phyloP scores from a whole-genome alignment of 1,139 yeast genomes.

The Nakaseomyces sp. region DNA sequence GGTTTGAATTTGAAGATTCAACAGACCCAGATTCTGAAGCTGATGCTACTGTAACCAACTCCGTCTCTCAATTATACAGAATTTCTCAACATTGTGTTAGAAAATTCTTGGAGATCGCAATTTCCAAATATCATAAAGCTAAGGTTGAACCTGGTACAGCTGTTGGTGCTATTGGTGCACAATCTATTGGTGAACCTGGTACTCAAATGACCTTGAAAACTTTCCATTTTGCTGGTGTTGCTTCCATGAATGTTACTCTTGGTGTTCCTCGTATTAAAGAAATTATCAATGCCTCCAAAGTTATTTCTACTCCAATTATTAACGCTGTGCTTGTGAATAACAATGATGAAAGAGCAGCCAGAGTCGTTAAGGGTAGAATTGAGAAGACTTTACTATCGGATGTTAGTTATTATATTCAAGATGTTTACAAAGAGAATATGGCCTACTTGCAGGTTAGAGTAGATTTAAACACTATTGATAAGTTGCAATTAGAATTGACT shows the following conservation, averaged over 20 bases:
- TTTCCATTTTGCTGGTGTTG: conserved; percentile 99
- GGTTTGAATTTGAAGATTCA: conserved; percentile 33
- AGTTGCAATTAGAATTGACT: conserved; percentile 78
- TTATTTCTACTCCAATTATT: conserved; percentile 92
- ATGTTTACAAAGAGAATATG: conserved; percentile 75
- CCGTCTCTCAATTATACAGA: conserved; percentile 67
- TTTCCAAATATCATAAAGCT: conserved; percentile 77
- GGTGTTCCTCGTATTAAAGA: conserved; percentile 99
- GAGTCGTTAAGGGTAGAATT: conserved; percentile 95
- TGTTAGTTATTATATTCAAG: conserved; percentile 82
- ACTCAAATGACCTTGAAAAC: conserved; percentile 98
- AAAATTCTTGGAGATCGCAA: conserved; percentile 68
- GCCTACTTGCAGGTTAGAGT: conserved; percentile 76
- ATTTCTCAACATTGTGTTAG: conserved; percentile 53
- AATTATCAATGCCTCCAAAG: conserved; percentile 93
- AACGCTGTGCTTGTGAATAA: conserved; percentile 90
- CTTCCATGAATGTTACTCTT: conserved; percentile 95
- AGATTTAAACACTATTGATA: conserved; percentile 79
- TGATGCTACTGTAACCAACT: conserved; percentile 38
- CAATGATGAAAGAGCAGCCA: conserved; percentile 92
- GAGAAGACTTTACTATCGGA: conserved; percentile 87
- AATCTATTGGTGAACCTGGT: conserved; percentile 98
- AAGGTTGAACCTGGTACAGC: conserved; percentile 99
- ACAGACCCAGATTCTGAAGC: conserved; percentile 39
- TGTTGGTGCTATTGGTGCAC: conserved; percentile 98